phyloP scores from a whole-genome alignment of 2,329 filamentous ascomycete genomes.

The Aspergillus phoenicis region DNA sequence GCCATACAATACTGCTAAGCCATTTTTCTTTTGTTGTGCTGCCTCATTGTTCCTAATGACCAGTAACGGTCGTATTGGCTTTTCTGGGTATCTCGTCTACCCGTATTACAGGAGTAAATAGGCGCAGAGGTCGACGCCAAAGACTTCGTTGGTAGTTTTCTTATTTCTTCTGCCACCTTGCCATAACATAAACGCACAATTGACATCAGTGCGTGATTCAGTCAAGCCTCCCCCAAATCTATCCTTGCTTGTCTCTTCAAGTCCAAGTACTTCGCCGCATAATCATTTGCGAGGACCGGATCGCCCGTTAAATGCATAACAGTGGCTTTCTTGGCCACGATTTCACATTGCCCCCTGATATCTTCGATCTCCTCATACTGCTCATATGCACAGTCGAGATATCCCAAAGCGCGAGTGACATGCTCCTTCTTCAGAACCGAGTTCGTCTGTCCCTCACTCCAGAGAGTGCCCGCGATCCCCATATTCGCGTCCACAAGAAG shows the following conservation, averaged over 20 bases:
- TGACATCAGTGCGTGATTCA: background rate
- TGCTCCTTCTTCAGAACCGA: slow-evolving; percentile 54
- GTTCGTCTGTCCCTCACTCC: slow-evolving; percentile 31
- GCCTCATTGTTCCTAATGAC: background rate
- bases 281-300: slow-evolving; percentile 64
- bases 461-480: slow-evolving; percentile 65
- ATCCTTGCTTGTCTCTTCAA: slow-evolving; percentile 49
- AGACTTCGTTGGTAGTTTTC: no score
- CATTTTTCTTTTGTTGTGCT: slow-evolving; percentile 20
- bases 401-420: slow-evolving; percentile 60
- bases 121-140: background rate
- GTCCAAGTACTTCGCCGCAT: slow-evolving; percentile 65
- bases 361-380: slow-evolving; percentile 70
- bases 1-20: slow-evolving; percentile 16
- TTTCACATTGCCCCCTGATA: slow-evolving; percentile 70
- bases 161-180: background rate
- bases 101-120: background rate
- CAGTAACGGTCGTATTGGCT: slow-evolving; percentile 1
- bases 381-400: slow-evolving; percentile 64
- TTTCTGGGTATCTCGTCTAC: background rate
- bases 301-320: slow-evolving; percentile 73
- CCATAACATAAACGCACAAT: background rate
- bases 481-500: slow-evolving; percentile 76
- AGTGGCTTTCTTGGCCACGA: slow-evolving; percentile 79
- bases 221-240: background rate